Base-by-base conservation (phyloP, 768 basidiomycete species). In the Boletus rufocinnamomeus region DNA sequence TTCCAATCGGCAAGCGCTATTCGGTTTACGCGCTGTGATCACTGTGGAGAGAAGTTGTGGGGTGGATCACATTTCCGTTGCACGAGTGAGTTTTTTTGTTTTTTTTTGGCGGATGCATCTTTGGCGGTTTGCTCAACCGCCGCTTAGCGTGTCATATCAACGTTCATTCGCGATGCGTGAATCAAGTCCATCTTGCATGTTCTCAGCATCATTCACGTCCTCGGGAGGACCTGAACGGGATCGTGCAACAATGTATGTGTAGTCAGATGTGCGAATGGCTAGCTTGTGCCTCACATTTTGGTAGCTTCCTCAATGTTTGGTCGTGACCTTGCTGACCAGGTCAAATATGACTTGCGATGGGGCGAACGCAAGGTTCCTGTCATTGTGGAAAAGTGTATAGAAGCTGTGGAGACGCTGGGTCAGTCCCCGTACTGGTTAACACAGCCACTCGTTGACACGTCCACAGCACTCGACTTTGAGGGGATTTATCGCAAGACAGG, bases 401-500 rank as follows among this genome's bases (percentile, higher is more conserved):
- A 86, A 28, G 95, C 97, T 3, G 96, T 99, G 21, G 97, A 98
- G 65, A 76, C 80, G 6, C 79, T 85, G 59, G 95, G 94, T 95
- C 63, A 55, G 88, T 75, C 38, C 28, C 16, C 35, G 4, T 37
- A 8, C 50, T 16, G 2, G 37, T 11, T 23, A 10, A 27, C 44
- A 3, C 16, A 19, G 17, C 25, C 44, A 6, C 37, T 23, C 48
- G 32, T 17, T 66, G 32, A 62, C 57, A 14, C 28, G n/a, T 50
- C 30, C 32, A 32, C 52, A 92, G 95, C 91, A 6, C 82, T 98
- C 76, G 93, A 97, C 58, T 95, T 95, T 68, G 97, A 99, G 73
- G 97, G 97, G 13, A 93, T 99, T 62, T 99, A 99, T 74, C 93
- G 97, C 62, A 99, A 99, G 77, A 93, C 89, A 0, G 97, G 97